A percentile compares a stretch with the other conserved stretches of the same genome.
phyloP scores from a whole-genome alignment of 2,329 filamentous ascomycete species.

The Pseudogymnoascus sp. region DNA sequence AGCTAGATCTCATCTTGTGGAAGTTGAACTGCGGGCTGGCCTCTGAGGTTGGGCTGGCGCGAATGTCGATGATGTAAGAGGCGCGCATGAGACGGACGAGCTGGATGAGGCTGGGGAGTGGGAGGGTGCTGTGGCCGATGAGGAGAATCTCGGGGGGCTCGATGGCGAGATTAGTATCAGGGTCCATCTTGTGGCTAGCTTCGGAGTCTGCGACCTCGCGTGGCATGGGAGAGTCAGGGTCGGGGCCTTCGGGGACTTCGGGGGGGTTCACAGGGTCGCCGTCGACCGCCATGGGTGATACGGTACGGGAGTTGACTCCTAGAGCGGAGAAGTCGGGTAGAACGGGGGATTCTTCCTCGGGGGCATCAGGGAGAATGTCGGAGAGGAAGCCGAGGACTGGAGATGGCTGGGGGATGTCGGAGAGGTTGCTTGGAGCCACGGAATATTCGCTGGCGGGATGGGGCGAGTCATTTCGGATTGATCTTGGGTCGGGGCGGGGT shows the following conservation, averaged over 20 bases:
- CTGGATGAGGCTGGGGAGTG: background rate
- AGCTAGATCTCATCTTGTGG: background rate
- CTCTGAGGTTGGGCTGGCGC: background rate
- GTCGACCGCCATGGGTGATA: background rate
- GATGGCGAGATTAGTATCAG: background rate
- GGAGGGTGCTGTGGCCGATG: background rate
- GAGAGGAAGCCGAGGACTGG: background rate
- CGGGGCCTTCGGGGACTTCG: background rate
- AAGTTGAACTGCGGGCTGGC: background rate
- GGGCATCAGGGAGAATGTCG: background rate
- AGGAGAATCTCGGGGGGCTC: background rate
- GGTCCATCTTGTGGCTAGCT: no score
- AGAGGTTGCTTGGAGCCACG: background rate
- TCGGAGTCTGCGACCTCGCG: background rate
- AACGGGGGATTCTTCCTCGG: background rate
- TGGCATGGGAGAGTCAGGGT: background rate
- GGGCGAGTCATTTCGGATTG: background rate
- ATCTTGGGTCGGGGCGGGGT: background rate
- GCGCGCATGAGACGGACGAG: background rate
- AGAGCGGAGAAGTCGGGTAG: background rate
- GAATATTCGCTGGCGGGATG: background rate
- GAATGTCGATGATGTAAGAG: background rate
- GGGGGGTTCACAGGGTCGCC: background rate
- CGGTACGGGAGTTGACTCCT: background rate
- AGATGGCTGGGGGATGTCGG: background rate